Evolutionary conservation across 805 yeast species (phyloP).

Genomic region (Starmerella geochares): DNA sequence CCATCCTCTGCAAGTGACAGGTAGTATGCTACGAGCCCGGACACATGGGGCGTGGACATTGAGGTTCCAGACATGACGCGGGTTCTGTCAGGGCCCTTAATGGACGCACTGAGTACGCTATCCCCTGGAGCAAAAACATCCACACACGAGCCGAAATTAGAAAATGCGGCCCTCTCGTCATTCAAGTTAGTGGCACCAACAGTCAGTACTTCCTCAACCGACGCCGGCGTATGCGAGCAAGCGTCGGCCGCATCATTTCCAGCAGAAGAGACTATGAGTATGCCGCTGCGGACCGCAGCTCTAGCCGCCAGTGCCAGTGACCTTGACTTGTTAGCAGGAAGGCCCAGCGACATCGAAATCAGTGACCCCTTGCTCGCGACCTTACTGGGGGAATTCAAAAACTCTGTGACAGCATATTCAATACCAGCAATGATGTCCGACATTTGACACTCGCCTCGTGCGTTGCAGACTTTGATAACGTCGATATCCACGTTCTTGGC

Average conservation of each 20-base stretch:
- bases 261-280: constrained; percentile 53
- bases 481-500: constrained; percentile 58
- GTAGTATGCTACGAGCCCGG: constrained; percentile 24
- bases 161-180: constrained; percentile 57
- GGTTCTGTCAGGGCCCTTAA: constrained; percentile 16
- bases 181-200: constrained; percentile 84
- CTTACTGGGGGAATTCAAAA: neutral
- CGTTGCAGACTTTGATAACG: constrained; percentile 66
- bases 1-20: constrained; percentile 5
- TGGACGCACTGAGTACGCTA: constrained; percentile 36
- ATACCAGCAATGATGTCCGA: constrained; percentile 33
- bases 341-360: constrained; percentile 68
- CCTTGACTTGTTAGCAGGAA: constrained; percentile 62
- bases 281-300: constrained; percentile 64
- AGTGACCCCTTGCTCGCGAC: constrained; percentile 25
- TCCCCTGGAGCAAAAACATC: constrained; percentile 77
- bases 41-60: constrained; percentile 29
- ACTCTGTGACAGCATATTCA: constrained; percentile 31
- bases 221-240: constrained; percentile 73
- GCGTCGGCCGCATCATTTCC: constrained; percentile 75
- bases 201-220: constrained; percentile 60
- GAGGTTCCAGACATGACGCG: constrained; percentile 27
- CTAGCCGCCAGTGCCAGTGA: constrained; percentile 65
- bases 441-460: constrained; percentile 53
- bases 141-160: constrained; percentile 86